phyloP scores from a whole-genome alignment of 176 grass and related monocot genomes.

The Dendrocalamus sinicus region DNA sequence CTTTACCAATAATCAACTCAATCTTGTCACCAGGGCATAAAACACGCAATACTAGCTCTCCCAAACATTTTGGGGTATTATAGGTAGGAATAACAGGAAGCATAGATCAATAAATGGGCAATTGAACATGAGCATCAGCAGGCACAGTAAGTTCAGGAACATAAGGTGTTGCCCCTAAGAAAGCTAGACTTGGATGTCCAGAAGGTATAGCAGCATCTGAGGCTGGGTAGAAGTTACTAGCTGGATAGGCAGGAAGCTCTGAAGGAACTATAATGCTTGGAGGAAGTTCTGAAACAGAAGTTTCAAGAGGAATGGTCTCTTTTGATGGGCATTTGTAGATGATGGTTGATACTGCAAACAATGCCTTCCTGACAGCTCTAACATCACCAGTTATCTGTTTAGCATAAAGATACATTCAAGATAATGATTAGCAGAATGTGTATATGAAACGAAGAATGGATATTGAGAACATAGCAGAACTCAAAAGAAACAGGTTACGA shows the following conservation, averaged over 20 bases:
- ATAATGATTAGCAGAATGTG: slow-evolving; percentile 26
- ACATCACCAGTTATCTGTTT: slow-evolving; percentile 80
- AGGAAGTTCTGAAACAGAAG: slow-evolving; percentile 67
- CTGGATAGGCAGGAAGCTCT: slow-evolving; percentile 77
- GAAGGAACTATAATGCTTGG: slow-evolving; percentile 86
- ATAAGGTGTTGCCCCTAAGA: slow-evolving; percentile 61
- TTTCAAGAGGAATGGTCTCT: slow-evolving; percentile 84
- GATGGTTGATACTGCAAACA: slow-evolving; percentile 80
- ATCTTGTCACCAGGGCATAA: slow-evolving; percentile 89
- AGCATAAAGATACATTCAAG: slow-evolving; percentile 33
- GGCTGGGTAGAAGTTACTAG: slow-evolving; percentile 61
- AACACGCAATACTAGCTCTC: slow-evolving; percentile 77
- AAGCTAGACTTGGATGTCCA: slow-evolving; percentile 53
- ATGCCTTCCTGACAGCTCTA: slow-evolving; percentile 76
- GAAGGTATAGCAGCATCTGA: slow-evolving; percentile 60
- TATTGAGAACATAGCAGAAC: slow-evolving; percentile 26
- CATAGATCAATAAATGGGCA: slow-evolving; percentile 73
- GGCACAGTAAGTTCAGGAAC: slow-evolving; percentile 59
- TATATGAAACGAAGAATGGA: slow-evolving; percentile 3
- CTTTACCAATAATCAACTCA: slow-evolving; percentile 93
- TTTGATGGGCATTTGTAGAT: slow-evolving; percentile 86
- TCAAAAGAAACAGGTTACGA: slow-evolving; percentile 9
- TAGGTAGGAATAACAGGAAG: slow-evolving; percentile 73
- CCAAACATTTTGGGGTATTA: slow-evolving; percentile 62
- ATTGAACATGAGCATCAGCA: slow-evolving; percentile 56